Base-by-base conservation (phyloP, 208 protist species). In the Leishmania tropica region DNA sequence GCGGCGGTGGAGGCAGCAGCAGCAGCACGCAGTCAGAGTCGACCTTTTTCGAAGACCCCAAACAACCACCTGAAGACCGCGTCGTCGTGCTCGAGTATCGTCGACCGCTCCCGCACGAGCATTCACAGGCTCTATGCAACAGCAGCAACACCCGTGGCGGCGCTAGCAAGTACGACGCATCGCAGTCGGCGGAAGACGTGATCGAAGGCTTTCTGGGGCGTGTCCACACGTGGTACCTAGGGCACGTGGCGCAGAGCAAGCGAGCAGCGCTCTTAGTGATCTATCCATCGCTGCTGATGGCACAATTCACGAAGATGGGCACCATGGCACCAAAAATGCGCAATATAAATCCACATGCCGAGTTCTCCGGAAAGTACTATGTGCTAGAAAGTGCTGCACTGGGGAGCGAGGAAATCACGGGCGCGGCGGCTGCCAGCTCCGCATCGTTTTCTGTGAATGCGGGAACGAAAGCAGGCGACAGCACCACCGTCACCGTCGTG, bases 141-240 rank as follows among this genome's bases (percentile, higher is more conserved):
- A 84, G 75, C 21, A 75, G 45, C 7, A 78, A 47, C 37, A 64
- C 67, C 42, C 24, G 54, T 17, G 79, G 54, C 28, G 75, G 77
- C 8, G 40, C 65, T 40, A 51, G 35, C 21, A 54, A 48, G 3
- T 79, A 65, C 53, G 72, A 85, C 56, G 73, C 19, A 31, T 45
- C 75, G 28, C 64, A 68, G 35, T 31, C 67, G 3, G 72, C 80
- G 1, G 79, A 77, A 15, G 81, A 84, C 70, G 85, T 89, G 47
- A 95, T 95, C 10, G 79, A 93, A 28, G 75, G 56, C 65, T 96
- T 96, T 85, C 78, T 89, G 40, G 51, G 48, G 28, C 88, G 90
- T 56, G 92, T 90, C 2, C 89, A 90, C 31, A 75, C n/a, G 35
- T 96, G 88, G 88, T 94, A 94, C 71, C 68, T 81, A 15, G 54